Conservation (phyloP, 2,329 filamentous ascomycete species). For the Phaeosphaeria sp. region DNA sequence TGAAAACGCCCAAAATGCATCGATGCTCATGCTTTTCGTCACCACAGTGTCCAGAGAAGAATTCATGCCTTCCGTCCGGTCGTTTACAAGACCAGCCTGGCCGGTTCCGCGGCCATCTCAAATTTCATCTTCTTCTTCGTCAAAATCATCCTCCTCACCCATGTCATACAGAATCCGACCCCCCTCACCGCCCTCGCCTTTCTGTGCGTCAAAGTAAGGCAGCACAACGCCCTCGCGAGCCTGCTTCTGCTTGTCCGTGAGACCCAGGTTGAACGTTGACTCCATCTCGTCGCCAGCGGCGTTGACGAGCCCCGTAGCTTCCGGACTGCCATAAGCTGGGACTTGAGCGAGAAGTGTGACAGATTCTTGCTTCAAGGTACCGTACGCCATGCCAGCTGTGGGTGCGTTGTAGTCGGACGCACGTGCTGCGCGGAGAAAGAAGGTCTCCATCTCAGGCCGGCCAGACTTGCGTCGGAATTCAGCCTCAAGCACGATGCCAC, state of each 20-base stretch:
- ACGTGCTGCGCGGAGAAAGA: slow-evolving; percentile 53
- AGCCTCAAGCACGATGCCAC: slow-evolving; percentile 78
- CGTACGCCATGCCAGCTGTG: slow-evolving; percentile 15
- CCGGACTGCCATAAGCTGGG: slow-evolving; percentile 52
- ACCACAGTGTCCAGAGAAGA: slow-evolving; percentile 9
- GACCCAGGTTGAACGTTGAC: slow-evolving; percentile 82
- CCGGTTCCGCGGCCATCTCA: slow-evolving; percentile 46
- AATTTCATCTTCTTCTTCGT: slow-evolving; percentile 94
- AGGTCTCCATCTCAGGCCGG: slow-evolving; percentile 75
- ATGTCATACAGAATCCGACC: slow-evolving; percentile 96
- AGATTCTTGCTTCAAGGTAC: slow-evolving; percentile 56
- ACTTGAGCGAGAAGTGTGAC: slow-evolving; percentile 75
- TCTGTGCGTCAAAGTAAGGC: slow-evolving; percentile 97
- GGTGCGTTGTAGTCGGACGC: slow-evolving; percentile 26
- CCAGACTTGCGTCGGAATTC: slow-evolving; percentile 87
- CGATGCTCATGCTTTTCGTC: neutral
- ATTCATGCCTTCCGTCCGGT: neutral
- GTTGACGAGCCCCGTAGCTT: slow-evolving; percentile 32
- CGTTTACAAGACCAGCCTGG: neutral
- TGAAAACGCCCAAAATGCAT: neutral
- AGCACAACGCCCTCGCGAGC: slow-evolving; percentile 89
- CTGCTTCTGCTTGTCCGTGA: slow-evolving; percentile 88
- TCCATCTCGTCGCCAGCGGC: slow-evolving; percentile 36
- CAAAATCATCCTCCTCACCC: slow-evolving; percentile 95
- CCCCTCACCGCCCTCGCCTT: slow-evolving; percentile 76